These are phyloP conservation scores for Paramecium sonneborni DNA, from an alignment of 73 alveolate genomes.

Conservation along the genomic window DNA sequence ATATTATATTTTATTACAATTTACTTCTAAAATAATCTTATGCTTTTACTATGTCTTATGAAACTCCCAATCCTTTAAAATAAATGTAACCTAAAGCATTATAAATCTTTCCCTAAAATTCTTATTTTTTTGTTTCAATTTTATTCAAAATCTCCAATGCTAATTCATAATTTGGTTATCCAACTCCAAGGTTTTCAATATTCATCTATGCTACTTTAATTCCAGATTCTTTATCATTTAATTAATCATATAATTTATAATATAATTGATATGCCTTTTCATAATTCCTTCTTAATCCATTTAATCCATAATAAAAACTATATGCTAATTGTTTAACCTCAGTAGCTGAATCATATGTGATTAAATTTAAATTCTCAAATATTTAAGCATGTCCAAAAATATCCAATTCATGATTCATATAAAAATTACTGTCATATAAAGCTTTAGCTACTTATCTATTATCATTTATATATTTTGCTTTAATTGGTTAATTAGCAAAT, in stretches of 20 bases:
- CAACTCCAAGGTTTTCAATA: background rate
- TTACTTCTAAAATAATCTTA: background rate
- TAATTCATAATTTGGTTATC: background rate
- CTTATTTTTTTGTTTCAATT: background rate
- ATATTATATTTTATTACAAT: too few species aligned
- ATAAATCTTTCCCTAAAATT: background rate
- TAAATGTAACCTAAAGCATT: background rate
- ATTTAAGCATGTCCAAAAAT: background rate
- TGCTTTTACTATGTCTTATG: background rate
- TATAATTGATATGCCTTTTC: background rate
- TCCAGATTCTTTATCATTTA: background rate
- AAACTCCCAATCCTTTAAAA: background rate
- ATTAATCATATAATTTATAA: background rate
- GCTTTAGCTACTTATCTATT: background rate
- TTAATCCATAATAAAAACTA: background rate
- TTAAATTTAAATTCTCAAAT: background rate
- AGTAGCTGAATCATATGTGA: background rate
- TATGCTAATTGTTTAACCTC: background rate
- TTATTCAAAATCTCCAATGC: background rate
- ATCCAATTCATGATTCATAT: slow-evolving; percentile 1
- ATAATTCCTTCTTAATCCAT: too few species aligned
- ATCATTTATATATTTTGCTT: background rate
- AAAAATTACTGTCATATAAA: background rate
- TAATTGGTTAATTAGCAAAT: background rate
- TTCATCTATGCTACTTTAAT: background rate